Conservation (phyloP, 1,284 basidiomycete species). For the Cutaneotrichosporon dermatis region DNA sequence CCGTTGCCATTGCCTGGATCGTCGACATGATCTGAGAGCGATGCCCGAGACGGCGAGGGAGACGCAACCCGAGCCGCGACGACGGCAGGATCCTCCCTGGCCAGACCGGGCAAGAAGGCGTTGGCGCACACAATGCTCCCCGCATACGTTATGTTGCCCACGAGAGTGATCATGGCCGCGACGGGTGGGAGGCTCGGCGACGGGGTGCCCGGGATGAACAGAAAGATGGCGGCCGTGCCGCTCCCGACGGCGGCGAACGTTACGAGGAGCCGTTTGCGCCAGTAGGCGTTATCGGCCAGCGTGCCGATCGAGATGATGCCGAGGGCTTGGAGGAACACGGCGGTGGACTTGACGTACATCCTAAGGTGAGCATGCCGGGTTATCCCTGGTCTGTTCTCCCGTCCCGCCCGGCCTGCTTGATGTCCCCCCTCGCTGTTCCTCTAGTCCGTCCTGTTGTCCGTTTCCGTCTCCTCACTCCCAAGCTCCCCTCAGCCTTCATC, state of each 20-base stretch:
- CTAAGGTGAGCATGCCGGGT: slow-evolving; percentile 52
- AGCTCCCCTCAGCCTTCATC: too few species aligned
- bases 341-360: slow-evolving; percentile 76
- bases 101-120: slow-evolving; percentile 74
- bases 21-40: not conserved
- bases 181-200: slow-evolving; percentile 60
- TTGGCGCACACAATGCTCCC: slow-evolving; percentile 82
- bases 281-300: slow-evolving; percentile 75
- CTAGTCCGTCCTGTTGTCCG: too few species aligned
- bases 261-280: slow-evolving; percentile 71
- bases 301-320: slow-evolving; percentile 85
- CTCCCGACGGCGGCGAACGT: slow-evolving; percentile 69
- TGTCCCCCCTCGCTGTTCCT: too few species aligned
- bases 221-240: slow-evolving; percentile 62
- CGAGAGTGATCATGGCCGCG: slow-evolving; percentile 64
- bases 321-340: slow-evolving; percentile 78
- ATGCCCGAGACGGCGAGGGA: not conserved
- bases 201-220: slow-evolving; percentile 65
- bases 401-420: too few species aligned
- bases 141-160: slow-evolving; percentile 76
- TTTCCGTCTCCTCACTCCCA: too few species aligned
- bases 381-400: too few species aligned
- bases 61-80: slow-evolving; percentile 50
- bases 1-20: too few species aligned
- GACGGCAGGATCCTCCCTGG: slow-evolving; percentile 59